Percentiles rank a stretch among this genome's conserved stretches.
These are phyloP conservation scores for Panicum hallii DNA, from an alignment of 202 grass and related monocot genomes.

Conservation along the genomic window DNA sequence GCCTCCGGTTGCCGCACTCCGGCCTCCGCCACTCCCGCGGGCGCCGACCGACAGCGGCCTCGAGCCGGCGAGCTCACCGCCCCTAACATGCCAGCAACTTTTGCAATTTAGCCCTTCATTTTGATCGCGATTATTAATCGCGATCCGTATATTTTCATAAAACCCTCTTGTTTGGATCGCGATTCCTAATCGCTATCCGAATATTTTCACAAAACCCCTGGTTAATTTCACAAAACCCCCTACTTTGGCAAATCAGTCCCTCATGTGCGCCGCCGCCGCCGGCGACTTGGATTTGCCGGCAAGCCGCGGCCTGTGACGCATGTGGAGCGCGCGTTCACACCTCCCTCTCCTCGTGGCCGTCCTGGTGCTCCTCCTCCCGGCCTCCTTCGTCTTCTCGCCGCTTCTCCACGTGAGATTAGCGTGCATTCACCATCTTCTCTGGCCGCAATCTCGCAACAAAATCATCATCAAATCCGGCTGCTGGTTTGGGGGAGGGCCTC, in stretches of 20 bases:
- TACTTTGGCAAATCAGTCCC: not conserved
- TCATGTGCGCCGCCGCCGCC: not conserved
- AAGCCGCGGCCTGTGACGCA: slow-evolving; percentile 39
- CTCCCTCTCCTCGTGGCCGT: slow-evolving; percentile 25
- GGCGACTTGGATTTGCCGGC: slow-evolving; percentile 32
- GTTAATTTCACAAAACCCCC: not conserved
- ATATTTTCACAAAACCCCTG: no score
- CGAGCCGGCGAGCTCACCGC: not conserved
- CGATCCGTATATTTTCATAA: no score
- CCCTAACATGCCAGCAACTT: not conserved
- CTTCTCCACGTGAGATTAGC: not conserved
- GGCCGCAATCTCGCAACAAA: not conserved
- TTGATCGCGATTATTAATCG: not conserved
- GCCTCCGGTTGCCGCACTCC: not conserved
- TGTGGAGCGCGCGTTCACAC: slow-evolving; percentile 33
- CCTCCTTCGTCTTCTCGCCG: slow-evolving; percentile 6
- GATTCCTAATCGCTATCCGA: no score
- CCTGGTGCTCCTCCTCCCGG: slow-evolving; percentile 26
- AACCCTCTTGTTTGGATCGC: no score
- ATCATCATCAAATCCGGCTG: not conserved
- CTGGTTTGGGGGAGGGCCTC: not conserved
- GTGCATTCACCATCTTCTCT: slow-evolving; percentile 1
- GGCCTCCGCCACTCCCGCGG: not conserved
- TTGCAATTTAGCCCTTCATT: not conserved
- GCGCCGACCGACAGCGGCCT: not conserved